These are phyloP conservation scores for Hapsidospora chrysogenum DNA, from an alignment of 495 filamentous ascomycete genomes.

Conservation along the genomic window DNA sequence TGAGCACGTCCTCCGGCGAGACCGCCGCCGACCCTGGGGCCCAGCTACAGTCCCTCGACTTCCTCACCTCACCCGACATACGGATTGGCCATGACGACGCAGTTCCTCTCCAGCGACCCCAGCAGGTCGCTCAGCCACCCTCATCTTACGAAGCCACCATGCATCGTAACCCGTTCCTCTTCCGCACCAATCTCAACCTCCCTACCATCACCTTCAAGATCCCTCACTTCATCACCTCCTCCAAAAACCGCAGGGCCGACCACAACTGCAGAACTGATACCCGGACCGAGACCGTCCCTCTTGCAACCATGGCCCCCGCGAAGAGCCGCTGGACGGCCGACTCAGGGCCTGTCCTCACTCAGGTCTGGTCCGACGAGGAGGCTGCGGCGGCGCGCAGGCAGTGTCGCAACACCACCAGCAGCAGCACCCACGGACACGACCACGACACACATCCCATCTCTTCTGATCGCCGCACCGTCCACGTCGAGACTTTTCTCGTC, in stretches of 20 bases:
- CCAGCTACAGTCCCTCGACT: no score
- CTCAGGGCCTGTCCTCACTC: no score
- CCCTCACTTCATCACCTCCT: not conserved
- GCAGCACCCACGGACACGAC: not conserved
- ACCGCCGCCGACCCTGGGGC: not conserved
- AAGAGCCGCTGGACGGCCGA: no score
- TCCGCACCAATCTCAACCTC: constrained; percentile 1
- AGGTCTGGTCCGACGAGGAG: constrained; percentile 1
- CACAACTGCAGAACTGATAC: not conserved
- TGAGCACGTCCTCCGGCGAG: not conserved
- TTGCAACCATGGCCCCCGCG: not conserved
- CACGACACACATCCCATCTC: not conserved
- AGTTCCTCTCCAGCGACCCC: no score
- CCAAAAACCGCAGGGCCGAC: not conserved
- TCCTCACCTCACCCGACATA: no score
- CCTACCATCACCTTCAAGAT: not conserved
- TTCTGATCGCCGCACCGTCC: no score
- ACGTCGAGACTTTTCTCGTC: no score
- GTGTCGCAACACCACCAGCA: not conserved
- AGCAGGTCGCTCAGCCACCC: no score
- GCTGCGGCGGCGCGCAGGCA: no score
- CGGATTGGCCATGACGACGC: no score
- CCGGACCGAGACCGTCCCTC: not conserved
- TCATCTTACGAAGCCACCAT: not conserved
- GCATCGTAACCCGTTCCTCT: constrained; percentile 1